These are phyloP conservation scores for Mucor lusitanicus DNA, from an alignment of 371 early-diverging fungal species.

Conservation along the genomic window DNA sequence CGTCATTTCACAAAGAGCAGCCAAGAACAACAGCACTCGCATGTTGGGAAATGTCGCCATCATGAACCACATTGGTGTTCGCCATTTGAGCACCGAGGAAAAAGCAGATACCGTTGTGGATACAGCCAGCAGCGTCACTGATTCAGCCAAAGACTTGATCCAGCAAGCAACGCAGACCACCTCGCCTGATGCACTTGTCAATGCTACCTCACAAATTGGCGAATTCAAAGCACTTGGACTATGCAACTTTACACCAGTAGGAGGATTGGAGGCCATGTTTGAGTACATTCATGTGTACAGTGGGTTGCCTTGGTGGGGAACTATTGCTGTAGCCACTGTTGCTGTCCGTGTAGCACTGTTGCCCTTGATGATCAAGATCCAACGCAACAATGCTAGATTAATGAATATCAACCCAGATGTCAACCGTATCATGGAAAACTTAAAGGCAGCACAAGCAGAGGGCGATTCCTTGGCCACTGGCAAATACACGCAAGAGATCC, in stretches of 20 bases:
- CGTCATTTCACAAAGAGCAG: constrained; percentile 17
- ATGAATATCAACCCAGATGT: constrained; percentile 79
- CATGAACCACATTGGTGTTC: constrained; percentile 16
- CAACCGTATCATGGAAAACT: constrained; percentile 65
- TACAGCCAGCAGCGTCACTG: background rate
- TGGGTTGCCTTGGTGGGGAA: constrained; percentile 94
- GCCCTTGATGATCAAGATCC: constrained; percentile 79
- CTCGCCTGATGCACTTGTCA: constrained; percentile 46
- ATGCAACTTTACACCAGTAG: constrained; percentile 78
- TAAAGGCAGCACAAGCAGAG: constrained; percentile 58
- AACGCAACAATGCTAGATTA: constrained; percentile 71
- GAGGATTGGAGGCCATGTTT: constrained; percentile 69
- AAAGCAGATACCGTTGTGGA: constrained; percentile 1
- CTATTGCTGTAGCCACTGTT: constrained; percentile 77
- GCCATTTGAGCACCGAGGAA: constrained; percentile 24
- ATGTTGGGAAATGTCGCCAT: constrained; percentile 13
- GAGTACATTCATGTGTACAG: constrained; percentile 82
- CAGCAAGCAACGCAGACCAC: constrained; percentile 34
- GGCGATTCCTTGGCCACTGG: constrained; percentile 62
- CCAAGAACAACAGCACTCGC: constrained; percentile 14
- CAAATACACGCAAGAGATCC: constrained; percentile 58
- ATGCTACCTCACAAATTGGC: constrained; percentile 70
- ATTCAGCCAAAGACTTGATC: constrained; percentile 19
- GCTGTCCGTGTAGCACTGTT: constrained; percentile 71
- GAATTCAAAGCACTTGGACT: constrained; percentile 82